Evolutionary conservation across 495 filamentous ascomycete species (phyloP).

Genomic region (Cryomyces minteri): DNA sequence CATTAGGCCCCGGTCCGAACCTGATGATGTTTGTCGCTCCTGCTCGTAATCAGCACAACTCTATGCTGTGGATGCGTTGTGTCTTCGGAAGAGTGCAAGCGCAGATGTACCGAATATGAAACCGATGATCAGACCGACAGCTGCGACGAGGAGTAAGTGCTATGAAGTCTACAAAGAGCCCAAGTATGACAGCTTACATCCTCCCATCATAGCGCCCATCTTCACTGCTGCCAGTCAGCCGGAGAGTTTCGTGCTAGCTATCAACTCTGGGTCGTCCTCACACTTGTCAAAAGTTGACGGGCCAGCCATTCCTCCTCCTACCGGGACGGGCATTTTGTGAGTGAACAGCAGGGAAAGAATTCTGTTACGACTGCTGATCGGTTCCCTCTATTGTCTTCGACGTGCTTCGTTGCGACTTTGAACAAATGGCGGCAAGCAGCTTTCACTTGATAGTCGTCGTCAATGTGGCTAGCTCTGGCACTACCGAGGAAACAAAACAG

Average conservation of each 20-base stretch:
- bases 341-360: not conserved
- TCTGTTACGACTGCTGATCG: too few relatives aligned
- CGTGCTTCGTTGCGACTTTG: too few relatives aligned
- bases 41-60: conserved; percentile 16
- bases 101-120: conserved; percentile 75
- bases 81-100: not conserved
- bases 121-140: conserved; percentile 87
- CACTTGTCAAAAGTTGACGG: conserved; percentile 86
- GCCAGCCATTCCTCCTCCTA: conserved; percentile 29
- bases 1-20: conserved; percentile 83
- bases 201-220: conserved; percentile 96
- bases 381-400: too few relatives aligned
- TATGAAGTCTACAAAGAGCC: not conserved
- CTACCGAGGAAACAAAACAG: too few relatives aligned
- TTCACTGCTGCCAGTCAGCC: conserved; percentile 47
- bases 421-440: too few relatives aligned
- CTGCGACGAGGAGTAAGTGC: conserved; percentile 24
- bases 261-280: conserved; percentile 27
- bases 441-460: too few relatives aligned
- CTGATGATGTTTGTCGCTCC: conserved; percentile 86
- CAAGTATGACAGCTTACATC: conserved; percentile 42
- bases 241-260: conserved; percentile 11
- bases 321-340: conserved; percentile 48
- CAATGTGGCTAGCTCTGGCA: too few relatives aligned
- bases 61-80: conserved; percentile 1